These are phyloP conservation scores for Gaeumannomyces tritici DNA, from an alignment of 2,329 filamentous ascomycete species.

Conservation along the genomic window DNA sequence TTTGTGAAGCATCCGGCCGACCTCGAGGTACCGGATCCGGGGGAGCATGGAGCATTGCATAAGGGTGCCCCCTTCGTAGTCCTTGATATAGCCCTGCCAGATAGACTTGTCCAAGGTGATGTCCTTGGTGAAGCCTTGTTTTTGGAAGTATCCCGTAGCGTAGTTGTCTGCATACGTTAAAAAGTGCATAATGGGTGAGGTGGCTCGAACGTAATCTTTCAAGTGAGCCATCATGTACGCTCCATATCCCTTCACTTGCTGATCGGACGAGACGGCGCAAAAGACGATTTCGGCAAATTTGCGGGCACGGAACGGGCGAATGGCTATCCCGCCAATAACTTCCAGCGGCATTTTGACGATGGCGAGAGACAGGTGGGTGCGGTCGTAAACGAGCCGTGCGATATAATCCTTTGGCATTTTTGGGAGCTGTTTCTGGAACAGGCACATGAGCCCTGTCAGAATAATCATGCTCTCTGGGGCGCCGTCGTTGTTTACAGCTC, in stretches of 20 bases:
- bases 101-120: conserved; percentile 61
- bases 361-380: conserved; percentile 64
- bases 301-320: conserved; percentile 60
- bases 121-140: conserved; percentile 71
- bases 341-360: conserved; percentile 67
- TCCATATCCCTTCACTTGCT: conserved; percentile 71
- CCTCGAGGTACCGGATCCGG: conserved; percentile 62
- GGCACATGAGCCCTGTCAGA: conserved; percentile 66
- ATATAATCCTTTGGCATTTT: conserved; percentile 80
- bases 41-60: conserved; percentile 75
- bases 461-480: conserved; percentile 60
- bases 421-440: conserved; percentile 69
- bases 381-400: conserved; percentile 64
- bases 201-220: conserved; percentile 69
- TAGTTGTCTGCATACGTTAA: conserved; percentile 73
- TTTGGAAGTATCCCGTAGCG: conserved; percentile 71
- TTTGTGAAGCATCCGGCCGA: conserved; percentile 61
- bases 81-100: conserved; percentile 78
- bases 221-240: conserved; percentile 70
- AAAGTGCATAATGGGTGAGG: conserved; percentile 69
- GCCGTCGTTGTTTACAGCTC: conserved; percentile 69
- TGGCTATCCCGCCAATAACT: conserved; percentile 63
- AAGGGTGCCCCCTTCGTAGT: conserved; percentile 70
- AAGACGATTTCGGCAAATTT: conserved; percentile 72
- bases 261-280: conserved; percentile 67